Percentiles rank a stretch among this genome's conserved stretches.
These are phyloP conservation scores for Neoboletus magnificus DNA, from an alignment of 768 basidiomycete genomes.

Conservation along the genomic window DNA sequence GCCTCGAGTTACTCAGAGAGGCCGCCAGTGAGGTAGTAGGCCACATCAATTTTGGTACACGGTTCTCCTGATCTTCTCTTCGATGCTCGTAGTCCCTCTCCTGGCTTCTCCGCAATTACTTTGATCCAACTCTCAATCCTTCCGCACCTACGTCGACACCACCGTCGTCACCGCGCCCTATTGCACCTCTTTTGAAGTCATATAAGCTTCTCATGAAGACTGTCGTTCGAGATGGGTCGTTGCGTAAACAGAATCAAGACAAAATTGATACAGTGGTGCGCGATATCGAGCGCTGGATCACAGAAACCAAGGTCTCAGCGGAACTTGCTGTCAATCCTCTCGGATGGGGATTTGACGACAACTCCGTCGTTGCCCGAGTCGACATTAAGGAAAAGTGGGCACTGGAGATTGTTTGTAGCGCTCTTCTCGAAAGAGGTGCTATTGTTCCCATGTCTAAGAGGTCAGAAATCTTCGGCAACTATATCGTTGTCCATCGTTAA, in stretches of 20 bases:
- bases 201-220: constrained; percentile 72
- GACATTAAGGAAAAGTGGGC: constrained; percentile 65
- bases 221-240: constrained; percentile 61
- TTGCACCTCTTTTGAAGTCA: constrained; percentile 64
- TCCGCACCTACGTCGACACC: constrained; percentile 35
- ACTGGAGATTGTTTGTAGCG: constrained; percentile 62
- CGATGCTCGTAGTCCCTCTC: constrained; percentile 56
- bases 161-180: constrained; percentile 44
- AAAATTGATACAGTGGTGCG: constrained; percentile 50
- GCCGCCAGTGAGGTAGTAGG: constrained; percentile 63
- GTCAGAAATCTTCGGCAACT: constrained; percentile 40
- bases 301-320: constrained; percentile 66
- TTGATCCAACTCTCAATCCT: constrained; percentile 69
- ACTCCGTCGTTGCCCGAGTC: constrained; percentile 33
- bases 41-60: constrained; percentile 1
- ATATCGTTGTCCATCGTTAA: neutral
- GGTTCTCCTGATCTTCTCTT: constrained; percentile 4
- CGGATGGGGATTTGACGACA: constrained; percentile 41
- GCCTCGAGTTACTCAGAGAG: constrained; percentile 72
- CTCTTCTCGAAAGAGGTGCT: constrained; percentile 64
- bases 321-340: constrained; percentile 44
- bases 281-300: constrained; percentile 75
- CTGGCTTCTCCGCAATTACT: constrained; percentile 86
- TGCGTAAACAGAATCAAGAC: constrained; percentile 47
- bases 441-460: constrained; percentile 83